These are phyloP conservation scores for Aegilops longissima DNA, from an alignment of 176 grass and related monocot species.

Conservation along the genomic window DNA sequence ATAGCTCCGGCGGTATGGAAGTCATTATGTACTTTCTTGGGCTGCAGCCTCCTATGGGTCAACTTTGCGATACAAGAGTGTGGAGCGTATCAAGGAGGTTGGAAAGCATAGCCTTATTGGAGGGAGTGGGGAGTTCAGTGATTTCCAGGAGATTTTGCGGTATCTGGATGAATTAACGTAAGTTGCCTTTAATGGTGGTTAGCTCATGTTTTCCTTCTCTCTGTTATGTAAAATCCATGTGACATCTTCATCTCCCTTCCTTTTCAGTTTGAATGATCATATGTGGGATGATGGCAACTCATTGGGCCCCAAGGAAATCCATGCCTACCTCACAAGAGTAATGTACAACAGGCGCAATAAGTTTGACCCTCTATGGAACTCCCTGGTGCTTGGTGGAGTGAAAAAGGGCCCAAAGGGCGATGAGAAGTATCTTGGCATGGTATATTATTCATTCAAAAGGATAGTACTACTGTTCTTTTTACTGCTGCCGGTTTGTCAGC, in stretches of 20 bases:
- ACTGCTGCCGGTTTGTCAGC: slow-evolving; percentile 6
- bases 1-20: neutral
- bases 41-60: slow-evolving; percentile 90
- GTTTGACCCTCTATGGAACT: slow-evolving; percentile 97
- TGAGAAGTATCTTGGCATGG: slow-evolving; percentile 97
- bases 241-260: neutral
- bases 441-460: slow-evolving; percentile 27
- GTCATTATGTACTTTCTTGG: slow-evolving; percentile 21
- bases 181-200: slow-evolving; percentile 22
- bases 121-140: slow-evolving; percentile 92
- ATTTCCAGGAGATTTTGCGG: slow-evolving; percentile 97
- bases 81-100: slow-evolving; percentile 89
- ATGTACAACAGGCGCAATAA: slow-evolving; percentile 99
- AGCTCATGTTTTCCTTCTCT: neutral
- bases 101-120: slow-evolving; percentile 96
- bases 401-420: slow-evolving; percentile 83
- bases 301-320: slow-evolving; percentile 94
- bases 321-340: slow-evolving; percentile 82
- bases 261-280: slow-evolving; percentile 79
- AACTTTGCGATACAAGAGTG: slow-evolving; percentile 95
- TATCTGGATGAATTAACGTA: slow-evolving; percentile 98
- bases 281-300: slow-evolving; percentile 99
- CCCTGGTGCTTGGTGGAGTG: slow-evolving; percentile 88
- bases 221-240: slow-evolving; percentile 3
- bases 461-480: neutral